A percentile compares a stretch with the other conserved stretches of the same genome.
phyloP scores from a whole-genome alignment of 2,329 filamentous ascomycete species.

The Emergomyces orientalis region DNA sequence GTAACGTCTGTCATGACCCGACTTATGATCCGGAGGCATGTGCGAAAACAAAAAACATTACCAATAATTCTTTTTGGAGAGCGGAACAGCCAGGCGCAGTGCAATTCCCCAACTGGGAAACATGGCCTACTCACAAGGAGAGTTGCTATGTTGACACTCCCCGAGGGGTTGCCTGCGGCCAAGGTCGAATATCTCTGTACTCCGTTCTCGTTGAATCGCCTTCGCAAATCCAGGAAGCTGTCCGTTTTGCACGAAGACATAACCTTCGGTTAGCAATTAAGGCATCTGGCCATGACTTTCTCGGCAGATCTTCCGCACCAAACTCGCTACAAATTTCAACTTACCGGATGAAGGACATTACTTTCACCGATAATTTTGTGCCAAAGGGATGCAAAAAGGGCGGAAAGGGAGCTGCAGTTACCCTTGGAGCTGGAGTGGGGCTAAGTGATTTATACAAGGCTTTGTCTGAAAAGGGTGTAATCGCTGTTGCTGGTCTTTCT shows the following conservation, averaged over 20 bases:
- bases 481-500: conserved; percentile 47
- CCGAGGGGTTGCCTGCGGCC: conserved; percentile 21
- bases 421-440: conserved; percentile 45
- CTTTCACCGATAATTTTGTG: conserved; percentile 27
- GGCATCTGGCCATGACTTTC: conserved; percentile 50
- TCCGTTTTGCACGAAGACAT: conserved; percentile 20
- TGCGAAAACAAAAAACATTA: conserved; percentile 17
- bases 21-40: conserved; percentile 41
- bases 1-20: conserved; percentile 44
- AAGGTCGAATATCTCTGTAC: conserved; percentile 32
- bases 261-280: conserved; percentile 40
- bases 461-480: conserved; percentile 38
- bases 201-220: conserved; percentile 27
- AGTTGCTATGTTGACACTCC: conserved; percentile 29
- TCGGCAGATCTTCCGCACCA: conserved; percentile 51
- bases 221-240: conserved; percentile 30
- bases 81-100: conserved; percentile 29
- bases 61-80: conserved; percentile 28
- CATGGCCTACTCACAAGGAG: conserved; percentile 29
- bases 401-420: conserved; percentile 12
- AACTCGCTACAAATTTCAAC: conserved; percentile 35
- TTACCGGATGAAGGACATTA: conserved; percentile 27
- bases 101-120: conserved; percentile 34
- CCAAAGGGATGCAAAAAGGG: conserved; percentile 2
- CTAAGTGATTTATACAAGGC: conserved; percentile 42